These are phyloP conservation scores for Podaxis mareebaensis DNA, from an alignment of 768 basidiomycete genomes.

Conservation along the genomic window DNA sequence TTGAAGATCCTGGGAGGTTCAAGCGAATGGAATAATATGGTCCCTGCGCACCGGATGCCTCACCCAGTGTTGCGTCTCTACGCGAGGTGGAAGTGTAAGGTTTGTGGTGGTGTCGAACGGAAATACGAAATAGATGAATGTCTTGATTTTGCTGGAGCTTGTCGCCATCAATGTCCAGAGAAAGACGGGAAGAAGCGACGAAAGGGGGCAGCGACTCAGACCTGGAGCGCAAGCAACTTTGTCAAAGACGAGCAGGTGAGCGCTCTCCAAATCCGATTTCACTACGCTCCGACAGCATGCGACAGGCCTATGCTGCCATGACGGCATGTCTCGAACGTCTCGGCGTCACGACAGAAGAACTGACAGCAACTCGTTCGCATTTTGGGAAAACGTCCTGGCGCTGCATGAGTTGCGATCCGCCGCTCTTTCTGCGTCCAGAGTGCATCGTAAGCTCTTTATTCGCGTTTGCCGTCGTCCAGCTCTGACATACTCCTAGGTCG, in stretches of 20 bases:
- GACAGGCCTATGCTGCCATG: conserved; percentile 50
- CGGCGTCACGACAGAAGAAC: conserved; percentile 31
- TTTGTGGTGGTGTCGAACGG: conserved; percentile 40
- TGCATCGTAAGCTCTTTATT: conserved; percentile 40
- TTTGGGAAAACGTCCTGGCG: conserved; percentile 24
- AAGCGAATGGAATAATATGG: conserved; percentile 49
- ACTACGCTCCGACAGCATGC: background rate
- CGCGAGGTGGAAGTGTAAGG: conserved; percentile 58
- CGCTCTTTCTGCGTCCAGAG: conserved; percentile 47
- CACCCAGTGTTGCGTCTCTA: conserved; percentile 61
- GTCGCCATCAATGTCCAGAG: conserved; percentile 55
- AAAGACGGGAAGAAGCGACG: conserved; percentile 27
- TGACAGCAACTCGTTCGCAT: conserved; percentile 21
- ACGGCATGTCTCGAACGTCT: conserved; percentile 35
- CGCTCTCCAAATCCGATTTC: background rate
- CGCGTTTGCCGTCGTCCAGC: background rate
- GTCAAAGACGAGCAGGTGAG: conserved; percentile 58
- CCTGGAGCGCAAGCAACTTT: conserved; percentile 56
- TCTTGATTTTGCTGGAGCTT: conserved; percentile 59
- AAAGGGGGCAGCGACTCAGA: conserved; percentile 23
- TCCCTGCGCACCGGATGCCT: conserved; percentile 34
- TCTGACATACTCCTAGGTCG: conserved; percentile 39
- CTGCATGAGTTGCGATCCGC: conserved; percentile 52
- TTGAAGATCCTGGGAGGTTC: conserved; percentile 48
- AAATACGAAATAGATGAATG: conserved; percentile 41